Evolutionary conservation across 2,329 filamentous ascomycete species (phyloP).

Genomic region (Truncatella angustata): DNA sequence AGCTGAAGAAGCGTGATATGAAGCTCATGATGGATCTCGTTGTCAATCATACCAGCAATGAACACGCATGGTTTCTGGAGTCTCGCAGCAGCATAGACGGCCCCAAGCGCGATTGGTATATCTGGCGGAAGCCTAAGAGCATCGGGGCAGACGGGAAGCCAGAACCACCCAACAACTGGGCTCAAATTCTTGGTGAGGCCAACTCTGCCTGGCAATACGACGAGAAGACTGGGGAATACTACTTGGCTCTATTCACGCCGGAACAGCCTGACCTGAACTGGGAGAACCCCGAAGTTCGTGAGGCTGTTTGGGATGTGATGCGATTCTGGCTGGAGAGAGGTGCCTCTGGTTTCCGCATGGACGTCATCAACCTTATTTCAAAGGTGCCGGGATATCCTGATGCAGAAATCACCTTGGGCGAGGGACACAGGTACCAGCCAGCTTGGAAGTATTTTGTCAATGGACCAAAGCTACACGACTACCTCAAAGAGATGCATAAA

Average conservation of each 20-base stretch:
- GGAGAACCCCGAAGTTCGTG: constrained; percentile 67
- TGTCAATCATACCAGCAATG: constrained; percentile 73
- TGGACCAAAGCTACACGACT: constrained; percentile 68
- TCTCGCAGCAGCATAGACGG: constrained; percentile 59
- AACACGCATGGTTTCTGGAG: constrained; percentile 71
- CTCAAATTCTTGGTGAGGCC: constrained; percentile 56
- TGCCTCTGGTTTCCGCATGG: constrained; percentile 72
- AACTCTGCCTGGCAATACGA: constrained; percentile 69
- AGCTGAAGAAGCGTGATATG: constrained; percentile 62
- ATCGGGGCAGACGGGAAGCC: constrained; percentile 56
- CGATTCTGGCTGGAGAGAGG: constrained; percentile 77
- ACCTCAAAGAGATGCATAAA: constrained; percentile 62
- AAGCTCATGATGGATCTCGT: constrained; percentile 73
- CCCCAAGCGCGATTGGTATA: constrained; percentile 69
- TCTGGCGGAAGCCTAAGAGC: constrained; percentile 51
- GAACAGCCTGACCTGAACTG: constrained; percentile 86
- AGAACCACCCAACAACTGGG: constrained; percentile 75
- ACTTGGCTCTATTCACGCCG: constrained; percentile 71
- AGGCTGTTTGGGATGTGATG: constrained; percentile 72
- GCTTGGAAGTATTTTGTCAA: constrained; percentile 61
- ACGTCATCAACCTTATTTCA: constrained; percentile 72
- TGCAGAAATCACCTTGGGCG: constrained; percentile 50
- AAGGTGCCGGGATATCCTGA: constrained; percentile 60
- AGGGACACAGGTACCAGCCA: constrained; percentile 46
- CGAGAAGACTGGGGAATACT: constrained; percentile 70